Evolutionary conservation across 805 yeast genomes (phyloP).

Genomic region (Yarrowia keelungensis): DNA sequence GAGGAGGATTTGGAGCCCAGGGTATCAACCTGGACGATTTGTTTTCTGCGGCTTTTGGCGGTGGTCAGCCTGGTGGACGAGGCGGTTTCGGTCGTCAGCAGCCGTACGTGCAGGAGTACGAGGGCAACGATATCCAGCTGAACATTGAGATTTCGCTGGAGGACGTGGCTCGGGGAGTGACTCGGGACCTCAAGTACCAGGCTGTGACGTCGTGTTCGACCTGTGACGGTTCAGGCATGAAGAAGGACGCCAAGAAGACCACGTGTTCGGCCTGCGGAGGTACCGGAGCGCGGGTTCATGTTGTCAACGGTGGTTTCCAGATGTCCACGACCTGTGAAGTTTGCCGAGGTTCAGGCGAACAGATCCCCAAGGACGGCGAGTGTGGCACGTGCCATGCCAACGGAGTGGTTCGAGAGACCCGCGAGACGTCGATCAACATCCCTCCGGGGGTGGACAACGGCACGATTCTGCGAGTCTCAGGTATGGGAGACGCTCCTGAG

Average conservation of each 20-base stretch:
- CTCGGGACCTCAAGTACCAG: constrained; percentile 69
- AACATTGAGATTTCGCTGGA: constrained; percentile 76
- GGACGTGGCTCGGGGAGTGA: constrained; percentile 84
- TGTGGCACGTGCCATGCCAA: constrained; percentile 87
- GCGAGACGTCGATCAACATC: constrained; percentile 78
- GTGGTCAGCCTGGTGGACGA: constrained; percentile 50
- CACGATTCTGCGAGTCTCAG: constrained; percentile 78
- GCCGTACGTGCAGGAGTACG: constrained; percentile 72
- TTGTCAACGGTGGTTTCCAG: constrained; percentile 90
- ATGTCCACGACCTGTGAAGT: constrained; percentile 91
- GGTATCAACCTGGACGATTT: constrained; percentile 50
- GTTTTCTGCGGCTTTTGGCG: constrained; percentile 52
- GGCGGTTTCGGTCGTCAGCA: constrained; percentile 53
- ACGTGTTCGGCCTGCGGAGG: constrained; percentile 93
- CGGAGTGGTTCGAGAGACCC: constrained; percentile 74
- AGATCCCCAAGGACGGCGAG: constrained; percentile 67
- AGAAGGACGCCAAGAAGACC: constrained; percentile 71
- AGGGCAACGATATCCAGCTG: constrained; percentile 89
- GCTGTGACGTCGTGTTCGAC: constrained; percentile 78
- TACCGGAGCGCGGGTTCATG: constrained; percentile 86
- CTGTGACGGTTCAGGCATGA: constrained; percentile 87
- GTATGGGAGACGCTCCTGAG: constrained; percentile 90
- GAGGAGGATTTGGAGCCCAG: constrained; percentile 49
- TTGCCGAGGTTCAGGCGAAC: constrained; percentile 90
- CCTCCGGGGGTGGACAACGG: constrained; percentile 93